phyloP scores from a whole-genome alignment of 169 alveolate genomes.

The Plasmodium gaboni region DNA sequence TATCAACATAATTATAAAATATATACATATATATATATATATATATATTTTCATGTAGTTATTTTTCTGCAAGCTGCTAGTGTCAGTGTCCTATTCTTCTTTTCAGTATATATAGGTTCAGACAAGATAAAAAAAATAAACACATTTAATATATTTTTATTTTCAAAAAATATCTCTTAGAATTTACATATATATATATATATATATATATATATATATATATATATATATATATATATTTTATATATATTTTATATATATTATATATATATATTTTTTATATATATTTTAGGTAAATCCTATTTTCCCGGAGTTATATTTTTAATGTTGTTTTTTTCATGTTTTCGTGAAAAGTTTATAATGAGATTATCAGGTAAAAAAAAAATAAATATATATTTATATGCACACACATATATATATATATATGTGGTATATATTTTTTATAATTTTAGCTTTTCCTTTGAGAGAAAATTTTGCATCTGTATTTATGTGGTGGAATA shows the following conservation, averaged over 20 bases:
- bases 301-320: constrained; percentile 43
- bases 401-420: background rate
- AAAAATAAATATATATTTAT: background rate
- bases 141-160: background rate
- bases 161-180: background rate
- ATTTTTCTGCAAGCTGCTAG: constrained; percentile 67
- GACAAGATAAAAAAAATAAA: background rate
- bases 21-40: background rate
- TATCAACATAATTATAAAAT: too few species aligned
- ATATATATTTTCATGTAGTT: constrained; percentile 6
- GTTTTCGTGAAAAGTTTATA: constrained; percentile 69
- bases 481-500: constrained; percentile 62
- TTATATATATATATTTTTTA: too few species aligned
- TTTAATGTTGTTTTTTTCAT: constrained; percentile 60
- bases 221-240: too few species aligned
- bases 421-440: background rate
- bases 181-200: too few species aligned
- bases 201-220: too few species aligned
- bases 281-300: constrained; percentile 33
- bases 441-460: constrained; percentile 32
- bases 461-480: constrained; percentile 71
- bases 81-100: constrained; percentile 38
- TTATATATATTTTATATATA: background rate
- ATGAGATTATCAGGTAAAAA: constrained; percentile 32
- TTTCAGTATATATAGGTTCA: constrained; percentile 55